Evolutionary conservation across 805 yeast species (phyloP), one percentile per base, ranked within the genome.

Genomic region (Komagataella mondaviorum): DNA sequence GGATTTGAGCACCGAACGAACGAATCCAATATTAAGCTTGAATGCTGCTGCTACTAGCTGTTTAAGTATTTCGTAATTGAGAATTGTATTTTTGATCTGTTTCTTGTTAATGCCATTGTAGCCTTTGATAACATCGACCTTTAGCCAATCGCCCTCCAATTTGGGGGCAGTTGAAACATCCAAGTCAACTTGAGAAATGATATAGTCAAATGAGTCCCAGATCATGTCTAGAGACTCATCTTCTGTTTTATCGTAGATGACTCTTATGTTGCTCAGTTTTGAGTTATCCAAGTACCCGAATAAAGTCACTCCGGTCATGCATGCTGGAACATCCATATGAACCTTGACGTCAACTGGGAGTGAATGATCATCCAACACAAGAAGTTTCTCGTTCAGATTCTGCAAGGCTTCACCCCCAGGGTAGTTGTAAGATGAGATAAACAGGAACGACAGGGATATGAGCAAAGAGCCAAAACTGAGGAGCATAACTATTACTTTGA

Each of bases 391-490:
- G 58, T 88, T 85, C 53, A 85, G 72, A 20, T 60, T 59, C 14
- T 61, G 54, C 39, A 89, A 66, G 0, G 96, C 96, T 1, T 66
- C 72, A 0, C 96, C 97, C 10, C 97, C 97, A 2, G 96, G 96
- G 61, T 91, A 91, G 63, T 91, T 91, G 63, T 70, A 69, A 49
- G 84, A 73, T 0, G 96, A 88, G 5, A 75, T 52, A 2, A 78
- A 68, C 0, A 62, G 47, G 0, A 71, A 12, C 22, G 69, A 65
- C 0, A 72, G 57, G 2, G 68, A 51, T 2, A 68, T 61, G 6
- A 70, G 47, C 0, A 66, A 52, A 1, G 66, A 53, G 1, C 70
- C 51, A 0, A 70, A 14, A 7, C 44, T 22, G 16, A 43, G 3
- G 39, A 47, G 14, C 3, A 49, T 30, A 10, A 45, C 16, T 1